These are phyloP conservation scores for Lolium multiflorum DNA, from an alignment of 176 grass and related monocot species.

Conservation along the genomic window DNA sequence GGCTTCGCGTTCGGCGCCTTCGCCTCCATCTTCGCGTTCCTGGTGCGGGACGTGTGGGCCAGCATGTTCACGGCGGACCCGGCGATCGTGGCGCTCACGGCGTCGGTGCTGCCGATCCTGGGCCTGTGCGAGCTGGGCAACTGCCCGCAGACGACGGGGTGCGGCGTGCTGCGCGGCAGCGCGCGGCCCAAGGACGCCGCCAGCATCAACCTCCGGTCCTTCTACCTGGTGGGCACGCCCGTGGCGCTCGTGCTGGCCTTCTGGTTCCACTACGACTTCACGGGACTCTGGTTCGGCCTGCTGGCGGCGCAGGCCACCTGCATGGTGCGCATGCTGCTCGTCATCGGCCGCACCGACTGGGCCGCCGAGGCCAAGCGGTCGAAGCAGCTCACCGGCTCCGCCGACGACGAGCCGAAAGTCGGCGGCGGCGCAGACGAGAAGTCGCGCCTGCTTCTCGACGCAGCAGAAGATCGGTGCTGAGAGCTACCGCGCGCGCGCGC, in stretches of 20 bases:
- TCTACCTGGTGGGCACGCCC: slow-evolving; percentile 81
- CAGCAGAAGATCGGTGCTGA: slow-evolving; percentile 42
- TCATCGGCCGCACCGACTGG: slow-evolving; percentile 69
- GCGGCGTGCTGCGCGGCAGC: slow-evolving; percentile 84
- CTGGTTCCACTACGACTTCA: slow-evolving; percentile 63
- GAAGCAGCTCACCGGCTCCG: slow-evolving; percentile 46
- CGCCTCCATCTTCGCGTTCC: slow-evolving; percentile 68
- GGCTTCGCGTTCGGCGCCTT: slow-evolving; percentile 67
- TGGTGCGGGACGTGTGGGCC: slow-evolving; percentile 69
- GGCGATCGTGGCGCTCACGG: slow-evolving; percentile 72
- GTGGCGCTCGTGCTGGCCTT: slow-evolving; percentile 79
- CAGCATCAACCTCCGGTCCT: slow-evolving; percentile 82
- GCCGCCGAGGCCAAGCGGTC: slow-evolving; percentile 63
- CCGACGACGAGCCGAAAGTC: neutral
- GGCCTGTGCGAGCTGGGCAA: slow-evolving; percentile 83
- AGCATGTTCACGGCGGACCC: slow-evolving; percentile 78
- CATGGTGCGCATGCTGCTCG: slow-evolving; percentile 72
- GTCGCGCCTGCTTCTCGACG: slow-evolving; percentile 24
- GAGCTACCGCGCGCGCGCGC: slow-evolving; percentile 28
- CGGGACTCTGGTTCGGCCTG: slow-evolving; percentile 81
- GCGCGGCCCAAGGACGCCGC: slow-evolving; percentile 78
- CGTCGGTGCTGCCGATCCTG: slow-evolving; percentile 75
- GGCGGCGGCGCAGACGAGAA: slow-evolving; percentile 40
- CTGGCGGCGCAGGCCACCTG: slow-evolving; percentile 77
- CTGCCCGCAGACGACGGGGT: slow-evolving; percentile 90